A percentile compares a stretch with the other conserved stretches of the same genome.
Conservation (phyloP, 164 flowering plant species). For the Berberis thunbergii region DNA sequence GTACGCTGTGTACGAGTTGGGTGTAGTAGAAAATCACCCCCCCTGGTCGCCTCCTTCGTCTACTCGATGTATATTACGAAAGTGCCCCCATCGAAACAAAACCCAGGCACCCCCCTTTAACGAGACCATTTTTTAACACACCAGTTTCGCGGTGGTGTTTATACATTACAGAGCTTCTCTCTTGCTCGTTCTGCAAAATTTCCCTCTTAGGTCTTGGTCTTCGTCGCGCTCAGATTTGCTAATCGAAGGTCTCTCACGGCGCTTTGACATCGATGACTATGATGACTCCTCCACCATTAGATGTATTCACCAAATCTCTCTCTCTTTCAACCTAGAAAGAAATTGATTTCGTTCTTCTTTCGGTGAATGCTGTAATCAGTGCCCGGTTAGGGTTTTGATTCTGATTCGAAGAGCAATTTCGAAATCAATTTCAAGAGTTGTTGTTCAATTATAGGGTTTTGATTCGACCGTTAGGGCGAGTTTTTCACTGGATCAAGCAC, state of each 20-base stretch:
- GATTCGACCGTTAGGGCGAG: conserved; percentile 11
- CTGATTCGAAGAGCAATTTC: conserved; percentile 3
- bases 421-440: neutral
- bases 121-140: neutral
- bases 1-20: too few relatives aligned
- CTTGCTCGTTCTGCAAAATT: neutral
- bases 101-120: neutral
- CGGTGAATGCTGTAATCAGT: too few relatives aligned
- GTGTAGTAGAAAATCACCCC: too few relatives aligned
- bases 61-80: too few relatives aligned
- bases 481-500: conserved; percentile 17
- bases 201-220: neutral
- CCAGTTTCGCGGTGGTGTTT: neutral
- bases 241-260: conserved; percentile 23
- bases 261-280: conserved; percentile 44
- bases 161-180: neutral
- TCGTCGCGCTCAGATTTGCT: conserved; percentile 17
- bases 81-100: neutral
- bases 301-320: conserved; percentile 27
- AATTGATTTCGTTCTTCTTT: neutral
- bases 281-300: conserved; percentile 64
- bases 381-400: conserved; percentile 8
- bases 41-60: too few relatives aligned
- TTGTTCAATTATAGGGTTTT: conserved; percentile 29
- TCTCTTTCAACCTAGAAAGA: neutral